Conservation (phyloP, 2,329 filamentous ascomycete genomes). For the Aspergillus versicolor region DNA sequence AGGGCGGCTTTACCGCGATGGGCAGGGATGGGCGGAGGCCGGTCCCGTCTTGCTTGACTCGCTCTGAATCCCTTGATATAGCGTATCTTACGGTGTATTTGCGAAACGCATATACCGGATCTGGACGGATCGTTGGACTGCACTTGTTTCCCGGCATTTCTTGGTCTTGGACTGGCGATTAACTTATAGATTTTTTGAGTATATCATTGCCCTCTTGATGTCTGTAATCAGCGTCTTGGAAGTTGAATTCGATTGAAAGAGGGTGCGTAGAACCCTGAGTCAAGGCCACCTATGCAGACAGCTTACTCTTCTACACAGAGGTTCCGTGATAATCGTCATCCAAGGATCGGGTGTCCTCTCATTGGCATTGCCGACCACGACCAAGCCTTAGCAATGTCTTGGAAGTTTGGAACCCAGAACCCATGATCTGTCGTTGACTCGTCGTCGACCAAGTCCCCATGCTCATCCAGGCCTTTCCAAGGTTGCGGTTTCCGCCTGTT, state of each 20-base stretch:
- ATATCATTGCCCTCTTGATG: too few species aligned
- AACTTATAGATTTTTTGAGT: too few species aligned
- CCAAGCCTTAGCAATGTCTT: conserved; percentile 1
- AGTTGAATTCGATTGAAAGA: too few species aligned
- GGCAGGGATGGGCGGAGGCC: conserved; percentile 15
- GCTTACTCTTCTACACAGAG: not conserved
- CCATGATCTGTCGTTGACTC: too few species aligned
- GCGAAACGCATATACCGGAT: not conserved
- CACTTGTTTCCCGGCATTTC: not conserved
- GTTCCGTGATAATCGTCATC: not conserved
- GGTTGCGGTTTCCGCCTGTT: too few species aligned
- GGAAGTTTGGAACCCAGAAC: too few species aligned
- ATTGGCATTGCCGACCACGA: not conserved
- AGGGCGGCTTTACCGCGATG: conserved; percentile 13
- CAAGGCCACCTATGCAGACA: not conserved
- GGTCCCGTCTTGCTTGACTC: not conserved
- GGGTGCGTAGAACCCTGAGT: not conserved
- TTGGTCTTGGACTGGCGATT: not conserved
- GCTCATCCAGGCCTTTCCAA: too few species aligned
- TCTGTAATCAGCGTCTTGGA: too few species aligned
- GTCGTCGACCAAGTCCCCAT: too few species aligned
- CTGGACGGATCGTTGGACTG: not conserved
- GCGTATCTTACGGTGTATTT: not conserved
- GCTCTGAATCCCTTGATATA: conserved; percentile 4
- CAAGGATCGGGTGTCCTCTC: not conserved